These are phyloP conservation scores for Spatholobus suberectus DNA, from an alignment of 306 rosid species.

Conservation along the genomic window DNA sequence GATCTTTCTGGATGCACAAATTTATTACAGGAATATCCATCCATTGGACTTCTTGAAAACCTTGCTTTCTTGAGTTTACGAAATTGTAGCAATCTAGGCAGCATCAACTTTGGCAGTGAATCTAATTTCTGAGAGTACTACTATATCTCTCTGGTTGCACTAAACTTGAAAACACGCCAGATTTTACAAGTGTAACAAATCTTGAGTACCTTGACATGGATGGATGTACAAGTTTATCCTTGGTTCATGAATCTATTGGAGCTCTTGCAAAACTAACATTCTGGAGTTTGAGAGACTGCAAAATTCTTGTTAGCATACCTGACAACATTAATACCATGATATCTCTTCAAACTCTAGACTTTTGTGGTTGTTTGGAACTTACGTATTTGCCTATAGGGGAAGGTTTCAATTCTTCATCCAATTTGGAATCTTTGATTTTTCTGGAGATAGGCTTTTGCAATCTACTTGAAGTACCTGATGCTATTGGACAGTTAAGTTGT, in stretches of 20 bases:
- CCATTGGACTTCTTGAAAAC: background rate
- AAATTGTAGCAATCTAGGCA: background rate
- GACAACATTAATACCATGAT: background rate
- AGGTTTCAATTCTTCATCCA: background rate
- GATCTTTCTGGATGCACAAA: background rate
- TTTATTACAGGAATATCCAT: background rate
- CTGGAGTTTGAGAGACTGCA: too few relatives aligned
- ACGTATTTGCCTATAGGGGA: background rate
- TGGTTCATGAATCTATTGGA: background rate
- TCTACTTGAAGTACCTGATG: background rate
- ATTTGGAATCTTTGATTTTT: background rate
- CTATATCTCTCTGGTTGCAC: background rate
- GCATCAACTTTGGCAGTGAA: background rate
- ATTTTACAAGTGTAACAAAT: background rate
- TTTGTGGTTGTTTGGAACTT: background rate
- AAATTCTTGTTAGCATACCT: background rate
- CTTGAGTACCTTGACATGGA: constrained; percentile 4
- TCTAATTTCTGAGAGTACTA: background rate
- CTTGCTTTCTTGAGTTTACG: background rate
- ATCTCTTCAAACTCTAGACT: background rate
- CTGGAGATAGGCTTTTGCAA: background rate
- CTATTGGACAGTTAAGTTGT: background rate
- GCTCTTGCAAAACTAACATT: background rate
- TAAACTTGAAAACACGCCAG: background rate
- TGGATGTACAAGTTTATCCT: background rate